These are phyloP conservation scores for Asterochloris sp. DNA, from an alignment of 139 green algal genomes.

Conservation along the genomic window DNA sequence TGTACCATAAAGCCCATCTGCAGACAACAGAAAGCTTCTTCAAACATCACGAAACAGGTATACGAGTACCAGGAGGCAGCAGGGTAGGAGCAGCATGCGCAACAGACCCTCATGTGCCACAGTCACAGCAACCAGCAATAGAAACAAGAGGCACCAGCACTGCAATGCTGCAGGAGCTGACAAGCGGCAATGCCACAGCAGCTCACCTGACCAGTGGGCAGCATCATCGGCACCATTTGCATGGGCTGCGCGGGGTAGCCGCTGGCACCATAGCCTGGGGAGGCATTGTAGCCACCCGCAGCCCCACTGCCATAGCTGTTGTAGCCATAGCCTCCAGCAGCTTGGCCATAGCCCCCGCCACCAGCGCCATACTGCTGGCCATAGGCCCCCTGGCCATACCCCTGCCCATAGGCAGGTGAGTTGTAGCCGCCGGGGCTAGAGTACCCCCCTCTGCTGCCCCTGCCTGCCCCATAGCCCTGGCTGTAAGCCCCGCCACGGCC, in stretches of 20 bases:
- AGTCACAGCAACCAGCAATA: background rate
- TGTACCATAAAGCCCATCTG: too few relatives aligned
- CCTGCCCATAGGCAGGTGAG: conserved; percentile 8
- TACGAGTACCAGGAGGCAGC: too few relatives aligned
- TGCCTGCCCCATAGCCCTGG: background rate
- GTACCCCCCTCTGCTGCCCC: background rate
- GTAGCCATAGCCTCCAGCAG: conserved; percentile 9
- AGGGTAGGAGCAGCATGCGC: too few relatives aligned
- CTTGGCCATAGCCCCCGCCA: conserved; percentile 12
- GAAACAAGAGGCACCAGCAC: background rate
- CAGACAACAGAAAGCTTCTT: too few relatives aligned
- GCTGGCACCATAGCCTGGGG: conserved; percentile 5
- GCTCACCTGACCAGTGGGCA: conserved; percentile 32
- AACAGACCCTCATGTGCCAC: background rate
- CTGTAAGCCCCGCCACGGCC: background rate
- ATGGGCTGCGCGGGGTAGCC: conserved; percentile 10
- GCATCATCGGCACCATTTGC: conserved; percentile 47
- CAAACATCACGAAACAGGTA: too few relatives aligned
- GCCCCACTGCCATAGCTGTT: conserved; percentile 20
- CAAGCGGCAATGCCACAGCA: background rate
- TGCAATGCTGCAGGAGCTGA: conserved; percentile 4
- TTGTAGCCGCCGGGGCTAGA: background rate
- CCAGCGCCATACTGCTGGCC: conserved; percentile 21
- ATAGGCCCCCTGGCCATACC: conserved; percentile 18
- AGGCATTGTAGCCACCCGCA: conserved; percentile 8